Evolutionary conservation across 192 early-diverging fungal genomes (phyloP).

Genomic region (Umbelopsis ramanniana): DNA sequence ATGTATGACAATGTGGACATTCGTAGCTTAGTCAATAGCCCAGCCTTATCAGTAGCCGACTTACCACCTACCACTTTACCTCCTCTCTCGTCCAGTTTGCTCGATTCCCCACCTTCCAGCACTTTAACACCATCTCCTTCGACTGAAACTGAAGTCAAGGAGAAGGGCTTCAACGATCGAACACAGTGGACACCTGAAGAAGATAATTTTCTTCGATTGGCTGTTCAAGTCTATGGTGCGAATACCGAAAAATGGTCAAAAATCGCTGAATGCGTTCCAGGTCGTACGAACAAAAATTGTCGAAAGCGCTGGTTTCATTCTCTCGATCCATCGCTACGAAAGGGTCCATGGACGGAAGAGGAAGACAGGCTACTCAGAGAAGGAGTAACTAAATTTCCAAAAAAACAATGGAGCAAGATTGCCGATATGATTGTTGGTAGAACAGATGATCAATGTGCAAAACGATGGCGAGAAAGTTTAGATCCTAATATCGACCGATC

Average conservation of each 20-base stretch:
- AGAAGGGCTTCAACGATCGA: conserved; percentile 31
- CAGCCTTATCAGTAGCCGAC: conserved; percentile 20
- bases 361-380: conserved; percentile 76
- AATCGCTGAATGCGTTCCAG: conserved; percentile 76
- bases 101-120: conserved; percentile 26
- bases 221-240: conserved; percentile 74
- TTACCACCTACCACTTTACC: conserved; percentile 25
- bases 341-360: conserved; percentile 80
- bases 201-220: conserved; percentile 70
- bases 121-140: conserved; percentile 17
- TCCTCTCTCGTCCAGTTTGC: conserved; percentile 14
- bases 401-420: conserved; percentile 80
- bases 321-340: conserved; percentile 72
- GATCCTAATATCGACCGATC: conserved; percentile 80
- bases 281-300: conserved; percentile 82
- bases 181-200: conserved; percentile 79
- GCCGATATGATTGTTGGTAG: conserved; percentile 77
- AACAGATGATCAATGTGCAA: conserved; percentile 89
- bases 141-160: conserved; percentile 17
- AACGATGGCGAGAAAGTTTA: conserved; percentile 86
- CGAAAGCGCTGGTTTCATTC: conserved; percentile 85
- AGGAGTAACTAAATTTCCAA: conserved; percentile 70
- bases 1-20: conserved; percentile 37
- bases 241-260: conserved; percentile 80
- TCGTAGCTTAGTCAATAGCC: conserved; percentile 23